Base-by-base conservation (phyloP, 164 flowering plant species). In the Cinnamomum micranthum region DNA sequence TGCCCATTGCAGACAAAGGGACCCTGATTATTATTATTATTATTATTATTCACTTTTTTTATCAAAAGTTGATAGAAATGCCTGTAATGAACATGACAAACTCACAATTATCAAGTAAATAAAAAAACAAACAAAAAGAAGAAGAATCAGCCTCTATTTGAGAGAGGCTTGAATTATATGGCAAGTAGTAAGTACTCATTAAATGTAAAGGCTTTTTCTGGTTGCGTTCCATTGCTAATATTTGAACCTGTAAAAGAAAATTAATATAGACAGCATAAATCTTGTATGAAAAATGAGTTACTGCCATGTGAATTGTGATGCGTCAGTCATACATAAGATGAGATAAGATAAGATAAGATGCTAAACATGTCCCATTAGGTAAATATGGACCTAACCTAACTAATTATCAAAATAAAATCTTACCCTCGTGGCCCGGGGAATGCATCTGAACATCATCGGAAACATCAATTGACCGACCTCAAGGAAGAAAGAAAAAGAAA, bases 151-250 rank as follows among this genome's bases (percentile, higher is more conserved):
- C 41, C 69, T 64, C 41, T 70, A 70, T 65, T 68, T 33, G 27
- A 65, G 24, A 60, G 71, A 75, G 27, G 28, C 67, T 55, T 15
- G 41, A 28, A 58, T 64, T 59, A 77, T 59, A 77, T 76, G 75
- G 78, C 50, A 80, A 71, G 75, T 59, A 77, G 80, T 71, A 79
- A 76, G 73, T 83, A 85, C 88, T 85, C 83, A 2, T 79, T 83
- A 67, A 78, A 74, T 66, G 83, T 51, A 27, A 76, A 65, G 7
- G 77, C 4, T 72, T 58, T 71, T 69, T 73, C 64, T 28, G 72
- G 60, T 63, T 31, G 71, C 72, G 68, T 73, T 68, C 75, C 70
- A 22, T 14, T 23, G 33, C 69, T 75, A 59, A 70, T 75, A 51
- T 2, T 19, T 41, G 81, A 70, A 64, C 84, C 85, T 85, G 70